Evolutionary conservation across 2,329 filamentous ascomycete genomes (phyloP), one percentile per base, ranked within the genome.

Genomic region (Berkeleyomyces basicola): DNA sequence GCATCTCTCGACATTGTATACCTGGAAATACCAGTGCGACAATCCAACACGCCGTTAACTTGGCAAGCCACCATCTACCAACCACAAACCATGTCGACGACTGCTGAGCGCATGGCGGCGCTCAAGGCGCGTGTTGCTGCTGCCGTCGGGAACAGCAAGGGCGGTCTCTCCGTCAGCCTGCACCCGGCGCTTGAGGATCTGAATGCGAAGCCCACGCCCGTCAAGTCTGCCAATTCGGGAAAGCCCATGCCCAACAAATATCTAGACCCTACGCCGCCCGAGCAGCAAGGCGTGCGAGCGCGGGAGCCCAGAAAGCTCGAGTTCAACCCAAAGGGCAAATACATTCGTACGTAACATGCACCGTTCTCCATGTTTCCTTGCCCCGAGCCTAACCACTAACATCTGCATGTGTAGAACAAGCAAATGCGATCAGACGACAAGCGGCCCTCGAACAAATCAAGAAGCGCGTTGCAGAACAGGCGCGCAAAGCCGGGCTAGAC

Each of bases 271-370:
- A 79, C 86, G 6, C 85, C 76, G 67, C 73, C 84, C 10, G 79
- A 81, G n/a, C 75, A 79, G 3, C 83, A 86, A 78, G 79, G 67
- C 75, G 77, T 61, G 70, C 88, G 86, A 68, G 77, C 80, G 44
- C 81, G 90, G 59, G 80, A 87, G 66, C 82, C 89, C 9, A 84
- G 88, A 65, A 84, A 88, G 67, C 79, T 99, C 16, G 76, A 90
- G 10, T 97, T 99, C 77, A 96, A 96, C 69, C 85, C 91, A 68
- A 95, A 95, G 72, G 93, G 93, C 61, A 97, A 97, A 79, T 97
- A 96, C 70, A 96, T 97, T 65, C 86, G 64, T 65, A 59, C 51
- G 64, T 65, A 11, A 16, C 9, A 11, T 9, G 36, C 31, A 4
- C 36, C 10, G 14, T 5, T 46, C 6, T 23, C 10, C 14, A 11